Conservation (phyloP, 2,329 filamentous ascomycete genomes). For the Fusarium scirpi region DNA sequence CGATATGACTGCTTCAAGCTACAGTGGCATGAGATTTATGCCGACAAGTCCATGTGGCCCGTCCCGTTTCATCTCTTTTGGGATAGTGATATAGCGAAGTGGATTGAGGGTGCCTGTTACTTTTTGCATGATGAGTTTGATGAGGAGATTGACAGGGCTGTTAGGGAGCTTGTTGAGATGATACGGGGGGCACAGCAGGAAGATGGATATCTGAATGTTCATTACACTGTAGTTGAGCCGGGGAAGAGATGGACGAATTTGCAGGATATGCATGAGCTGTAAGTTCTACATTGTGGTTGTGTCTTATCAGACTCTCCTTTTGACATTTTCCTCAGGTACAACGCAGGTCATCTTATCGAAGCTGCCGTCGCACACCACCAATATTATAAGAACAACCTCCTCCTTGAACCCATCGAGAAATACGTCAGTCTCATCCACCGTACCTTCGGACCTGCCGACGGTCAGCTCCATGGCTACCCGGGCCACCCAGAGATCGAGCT, state of each 20-base stretch:
- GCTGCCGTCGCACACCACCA: conserved; percentile 68
- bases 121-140: conserved; percentile 20
- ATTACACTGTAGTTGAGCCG: conserved; percentile 70
- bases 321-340: conserved; percentile 57
- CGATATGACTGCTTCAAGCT: conserved; percentile 70
- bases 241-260: conserved; percentile 68
- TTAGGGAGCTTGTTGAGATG: conserved; percentile 65
- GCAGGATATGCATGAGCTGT: conserved; percentile 72
- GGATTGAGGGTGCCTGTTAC: conserved; percentile 38
- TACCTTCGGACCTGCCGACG: conserved; percentile 63
- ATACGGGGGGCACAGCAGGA: conserved; percentile 67
- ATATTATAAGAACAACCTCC: conserved; percentile 62
- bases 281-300: conserved; percentile 34
- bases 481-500: conserved; percentile 64
- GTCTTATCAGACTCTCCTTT: rapidly evolving
- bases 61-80: conserved; percentile 71
- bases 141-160: conserved; percentile 24
- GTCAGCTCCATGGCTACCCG: conserved; percentile 68
- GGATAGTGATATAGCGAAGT: conserved; percentile 56
- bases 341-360: conserved; percentile 72
- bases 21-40: conserved; percentile 66
- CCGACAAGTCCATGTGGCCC: conserved; percentile 63
- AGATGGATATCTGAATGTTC: conserved; percentile 73
- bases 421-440: conserved; percentile 61
- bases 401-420: conserved; percentile 53